Conservation (phyloP, 352 stramenopile species). For the Pythium folliculosum region DNA sequence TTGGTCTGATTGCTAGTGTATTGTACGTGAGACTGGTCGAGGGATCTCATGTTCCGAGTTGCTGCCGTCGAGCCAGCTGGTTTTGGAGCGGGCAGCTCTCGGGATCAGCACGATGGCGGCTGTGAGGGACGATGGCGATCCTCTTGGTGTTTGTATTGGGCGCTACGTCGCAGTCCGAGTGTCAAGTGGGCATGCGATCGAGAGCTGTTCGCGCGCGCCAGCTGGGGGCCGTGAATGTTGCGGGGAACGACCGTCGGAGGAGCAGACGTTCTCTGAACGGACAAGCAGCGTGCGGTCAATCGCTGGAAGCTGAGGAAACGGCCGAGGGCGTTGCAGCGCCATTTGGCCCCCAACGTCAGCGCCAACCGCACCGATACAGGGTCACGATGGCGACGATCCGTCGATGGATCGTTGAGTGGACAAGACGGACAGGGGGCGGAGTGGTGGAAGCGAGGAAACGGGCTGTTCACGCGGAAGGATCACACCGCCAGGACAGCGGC, state of each 20-base stretch:
- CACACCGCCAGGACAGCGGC: neutral
- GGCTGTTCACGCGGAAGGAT: neutral
- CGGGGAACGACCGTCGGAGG: too few relatives aligned
- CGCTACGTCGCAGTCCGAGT: too few relatives aligned
- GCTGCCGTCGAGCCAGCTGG: constrained; percentile 4
- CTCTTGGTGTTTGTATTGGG: constrained; percentile 9
- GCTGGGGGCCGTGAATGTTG: constrained; percentile 1
- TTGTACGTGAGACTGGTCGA: neutral
- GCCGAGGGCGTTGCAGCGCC: too few relatives aligned
- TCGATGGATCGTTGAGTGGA: too few relatives aligned
- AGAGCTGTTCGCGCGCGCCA: neutral
- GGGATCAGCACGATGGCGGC: constrained; percentile 7
- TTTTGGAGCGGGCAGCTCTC: neutral
- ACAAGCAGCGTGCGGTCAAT: too few relatives aligned
- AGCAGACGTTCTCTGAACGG: too few relatives aligned
- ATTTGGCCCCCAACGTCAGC: neutral
- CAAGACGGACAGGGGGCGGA: too few relatives aligned
- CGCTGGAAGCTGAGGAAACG: too few relatives aligned
- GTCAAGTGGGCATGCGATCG: neutral
- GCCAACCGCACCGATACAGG: neutral
- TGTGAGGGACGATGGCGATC: neutral
- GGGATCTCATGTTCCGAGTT: neutral
- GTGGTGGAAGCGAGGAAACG: too few relatives aligned
- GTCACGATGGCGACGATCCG: too few relatives aligned
- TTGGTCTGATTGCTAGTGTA: neutral